Conservation (phyloP, 2,329 filamentous ascomycete genomes). For the Diplodia sapinea region DNA sequence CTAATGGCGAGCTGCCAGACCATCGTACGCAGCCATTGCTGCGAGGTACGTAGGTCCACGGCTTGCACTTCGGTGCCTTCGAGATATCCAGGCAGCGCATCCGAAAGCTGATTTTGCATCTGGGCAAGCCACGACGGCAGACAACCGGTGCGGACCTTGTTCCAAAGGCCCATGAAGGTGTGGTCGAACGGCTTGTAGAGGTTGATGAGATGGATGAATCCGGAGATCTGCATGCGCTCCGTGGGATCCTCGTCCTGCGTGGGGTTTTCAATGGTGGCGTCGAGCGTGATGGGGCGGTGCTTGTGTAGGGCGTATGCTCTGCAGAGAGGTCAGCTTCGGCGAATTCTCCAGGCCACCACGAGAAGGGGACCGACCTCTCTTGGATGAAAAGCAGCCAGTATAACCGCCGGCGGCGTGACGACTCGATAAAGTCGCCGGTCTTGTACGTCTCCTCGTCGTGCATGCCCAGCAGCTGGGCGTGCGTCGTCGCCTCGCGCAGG, state of each 20-base stretch:
- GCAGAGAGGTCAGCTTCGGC: conserved; percentile 20
- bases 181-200: conserved; percentile 69
- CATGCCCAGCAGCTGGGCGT: conserved; percentile 64
- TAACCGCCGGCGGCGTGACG: conserved; percentile 60
- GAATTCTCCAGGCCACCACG: conserved; percentile 30
- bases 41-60: conserved; percentile 70
- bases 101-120: conserved; percentile 58
- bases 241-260: conserved; percentile 57
- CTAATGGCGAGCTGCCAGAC: conserved; percentile 75
- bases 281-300: conserved; percentile 67
- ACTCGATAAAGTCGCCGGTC: conserved; percentile 56
- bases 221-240: conserved; percentile 61
- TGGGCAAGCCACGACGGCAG: conserved; percentile 55
- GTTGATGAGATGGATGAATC: conserved; percentile 66
- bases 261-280: conserved; percentile 63
- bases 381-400: conserved; percentile 70
- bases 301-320: conserved; percentile 69
- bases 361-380: conserved; percentile 55
- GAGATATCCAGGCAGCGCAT: conserved; percentile 62
- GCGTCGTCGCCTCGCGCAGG: conserved; percentile 65
- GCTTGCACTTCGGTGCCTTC: conserved; percentile 69
- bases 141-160: conserved; percentile 59
- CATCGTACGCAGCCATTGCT: conserved; percentile 73
- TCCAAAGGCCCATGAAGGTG: conserved; percentile 68
- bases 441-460: conserved; percentile 64